Evolutionary conservation across 2,329 filamentous ascomycete genomes (phyloP).

Genomic region (Neurospora sp.): DNA sequence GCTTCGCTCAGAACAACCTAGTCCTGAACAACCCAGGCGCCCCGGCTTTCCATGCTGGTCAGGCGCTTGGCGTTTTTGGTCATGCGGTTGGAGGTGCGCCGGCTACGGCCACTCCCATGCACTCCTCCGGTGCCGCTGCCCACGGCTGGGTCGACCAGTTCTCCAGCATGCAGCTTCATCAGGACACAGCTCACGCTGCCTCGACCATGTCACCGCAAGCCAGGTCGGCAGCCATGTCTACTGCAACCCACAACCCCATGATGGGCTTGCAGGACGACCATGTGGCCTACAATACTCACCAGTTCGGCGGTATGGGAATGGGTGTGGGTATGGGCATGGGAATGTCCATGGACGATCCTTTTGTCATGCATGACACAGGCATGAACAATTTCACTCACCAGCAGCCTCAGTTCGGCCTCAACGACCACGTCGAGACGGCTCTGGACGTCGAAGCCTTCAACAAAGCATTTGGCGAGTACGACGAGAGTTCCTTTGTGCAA

Average conservation of each 20-base stretch:
- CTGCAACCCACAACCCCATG: neutral
- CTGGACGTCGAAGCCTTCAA: constrained; percentile 18
- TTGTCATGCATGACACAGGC: constrained; percentile 1
- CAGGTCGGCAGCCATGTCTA: neutral
- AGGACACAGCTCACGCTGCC: neutral
- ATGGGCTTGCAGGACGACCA: neutral
- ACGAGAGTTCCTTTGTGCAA: constrained; percentile 12
- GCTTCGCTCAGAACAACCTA: no score
- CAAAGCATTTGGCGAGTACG: constrained; percentile 20
- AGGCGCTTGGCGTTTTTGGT: constrained; percentile 6
- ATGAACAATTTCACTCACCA: constrained; percentile 3
- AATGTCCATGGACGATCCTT: neutral
- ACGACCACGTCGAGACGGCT: constrained; percentile 1
- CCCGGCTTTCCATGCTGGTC: constrained; percentile 2
- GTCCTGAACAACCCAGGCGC: neutral
- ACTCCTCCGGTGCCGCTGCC: constrained; percentile 1
- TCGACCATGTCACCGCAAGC: neutral
- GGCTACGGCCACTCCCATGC: neutral
- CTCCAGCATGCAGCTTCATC: constrained; percentile 12
- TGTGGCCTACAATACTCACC: neutral
- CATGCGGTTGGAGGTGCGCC: neutral
- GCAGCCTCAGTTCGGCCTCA: constrained; percentile 2
- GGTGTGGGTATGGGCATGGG: neutral
- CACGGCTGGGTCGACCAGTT: constrained; percentile 17
- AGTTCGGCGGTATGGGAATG: neutral